Base-by-base conservation (phyloP, 352 stramenopile genomes). In the Pseudoperonospora humuli region DNA sequence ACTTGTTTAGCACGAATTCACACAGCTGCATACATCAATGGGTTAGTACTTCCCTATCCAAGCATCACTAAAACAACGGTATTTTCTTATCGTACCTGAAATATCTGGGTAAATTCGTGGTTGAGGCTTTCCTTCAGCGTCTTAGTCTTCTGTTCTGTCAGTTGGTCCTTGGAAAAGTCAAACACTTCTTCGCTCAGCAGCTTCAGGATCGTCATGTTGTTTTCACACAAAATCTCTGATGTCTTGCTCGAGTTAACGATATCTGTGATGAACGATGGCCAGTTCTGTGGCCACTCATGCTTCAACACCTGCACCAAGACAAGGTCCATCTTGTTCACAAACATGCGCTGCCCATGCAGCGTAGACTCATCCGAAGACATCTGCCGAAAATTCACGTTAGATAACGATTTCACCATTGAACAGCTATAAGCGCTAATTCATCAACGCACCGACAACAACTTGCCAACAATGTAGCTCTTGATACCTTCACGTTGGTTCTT, bases 141-240 rank as follows among this genome's bases (percentile, higher is more conserved):
- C 62, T 98, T 97, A 13, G 97, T 97, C 64, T 98, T 98, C 61
- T 98, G 83, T 50, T 96, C 97, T 23, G 95, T 98, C 62, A 98
- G 97, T 69, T 97, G 90, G 52, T 98, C 95, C 59, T 96, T 97
- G 2, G 86, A 97, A 54, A 99, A 99, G 50, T 99, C 96, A 71
- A 99, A 99, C 23, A 97, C 82, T 56, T 99, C 97, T 67, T 99
- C 96, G 44, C 86, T 97, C 26, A 99, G 73, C 26, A 99, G 75
- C 70, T 99, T 98, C 19, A 99, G 71, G 46, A 99, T 99, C 38
- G 93, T 95, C 95, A 99, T 99, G 73, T 99, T 99, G 80, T 99
- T 99, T 66, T 98, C 95, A 60, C 96, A 99, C 26, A 99, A 66
- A 14, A 98, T 78, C 70, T 99, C 96, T 8, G 79, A 97, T 23